Conservation (phyloP, 2,329 filamentous ascomycete genomes). For the Sordariomycetes sp. region DNA sequence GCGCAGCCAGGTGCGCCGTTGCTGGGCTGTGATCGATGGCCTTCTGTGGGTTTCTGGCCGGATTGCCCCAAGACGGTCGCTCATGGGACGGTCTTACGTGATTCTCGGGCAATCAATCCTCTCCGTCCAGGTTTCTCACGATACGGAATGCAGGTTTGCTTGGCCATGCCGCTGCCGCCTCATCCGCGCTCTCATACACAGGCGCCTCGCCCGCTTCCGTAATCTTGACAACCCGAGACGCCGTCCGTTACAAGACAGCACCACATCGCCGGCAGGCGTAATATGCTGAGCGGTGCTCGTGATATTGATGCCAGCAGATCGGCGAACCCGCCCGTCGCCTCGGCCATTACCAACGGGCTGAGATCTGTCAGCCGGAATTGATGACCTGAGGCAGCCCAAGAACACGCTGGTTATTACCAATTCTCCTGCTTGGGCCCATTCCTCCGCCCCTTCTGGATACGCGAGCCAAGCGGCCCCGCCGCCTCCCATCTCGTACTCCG, state of each 20-base stretch:
- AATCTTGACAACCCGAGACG: background rate
- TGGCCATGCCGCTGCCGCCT: background rate
- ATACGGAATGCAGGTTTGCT: background rate
- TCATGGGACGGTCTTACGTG: background rate
- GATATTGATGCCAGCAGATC: background rate
- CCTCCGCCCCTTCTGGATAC: background rate
- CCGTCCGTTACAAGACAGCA: background rate
- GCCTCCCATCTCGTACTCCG: background rate
- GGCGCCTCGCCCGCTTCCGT: background rate
- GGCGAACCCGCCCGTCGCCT: background rate
- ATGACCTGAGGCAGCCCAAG: background rate
- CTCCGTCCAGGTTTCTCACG: background rate
- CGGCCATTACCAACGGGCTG: background rate
- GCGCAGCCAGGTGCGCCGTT: background rate
- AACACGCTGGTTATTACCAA: conserved; percentile 1
- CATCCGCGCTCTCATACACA: background rate
- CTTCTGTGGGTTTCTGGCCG: background rate
- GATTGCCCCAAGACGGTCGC: background rate
- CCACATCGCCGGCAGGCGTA: background rate
- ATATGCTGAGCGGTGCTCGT: background rate
- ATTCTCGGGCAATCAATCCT: background rate
- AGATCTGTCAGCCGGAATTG: background rate
- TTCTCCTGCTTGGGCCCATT: background rate
- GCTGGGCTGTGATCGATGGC: background rate
- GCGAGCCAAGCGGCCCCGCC: background rate